phyloP scores from a whole-genome alignment of 2,329 filamentous ascomycete genomes.

The Macroventuria anomochaeta region DNA sequence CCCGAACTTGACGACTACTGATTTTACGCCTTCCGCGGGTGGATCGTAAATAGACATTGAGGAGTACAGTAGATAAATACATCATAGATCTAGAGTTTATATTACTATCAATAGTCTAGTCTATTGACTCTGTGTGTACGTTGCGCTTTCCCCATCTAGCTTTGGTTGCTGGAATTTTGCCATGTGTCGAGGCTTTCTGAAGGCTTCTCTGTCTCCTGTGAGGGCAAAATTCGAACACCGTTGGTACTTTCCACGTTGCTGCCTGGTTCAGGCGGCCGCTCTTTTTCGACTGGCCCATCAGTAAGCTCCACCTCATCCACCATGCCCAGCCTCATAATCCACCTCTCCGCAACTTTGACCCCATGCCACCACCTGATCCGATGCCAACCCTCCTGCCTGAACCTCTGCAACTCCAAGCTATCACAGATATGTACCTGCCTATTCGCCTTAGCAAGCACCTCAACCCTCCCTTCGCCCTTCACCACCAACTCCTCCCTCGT shows the following conservation, averaged over 20 bases:
- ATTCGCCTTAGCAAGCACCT: slow-evolving; percentile 15
- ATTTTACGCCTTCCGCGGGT: slow-evolving; percentile 35
- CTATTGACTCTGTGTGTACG: neutral
- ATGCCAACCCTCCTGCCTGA: slow-evolving; percentile 22
- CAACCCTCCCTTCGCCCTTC: slow-evolving; percentile 2
- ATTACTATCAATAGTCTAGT: neutral
- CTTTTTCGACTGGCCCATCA: neutral
- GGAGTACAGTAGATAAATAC: too few relatives aligned
- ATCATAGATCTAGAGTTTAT: neutral
- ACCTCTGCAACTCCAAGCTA: slow-evolving; percentile 26
- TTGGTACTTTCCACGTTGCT: neutral
- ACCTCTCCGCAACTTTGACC: slow-evolving; percentile 26
- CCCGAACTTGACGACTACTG: slow-evolving; percentile 45
- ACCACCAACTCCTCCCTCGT: neutral
- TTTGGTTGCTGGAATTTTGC: neutral
- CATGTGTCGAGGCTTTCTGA: too few relatives aligned
- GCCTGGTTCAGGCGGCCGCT: neutral
- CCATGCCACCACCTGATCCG: slow-evolving; percentile 28
- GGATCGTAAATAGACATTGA: neutral
- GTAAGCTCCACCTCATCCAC: neutral
- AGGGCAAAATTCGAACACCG: neutral
- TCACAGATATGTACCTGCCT: slow-evolving; percentile 26
- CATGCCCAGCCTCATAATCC: slow-evolving; percentile 14
- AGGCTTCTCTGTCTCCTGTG: neutral
- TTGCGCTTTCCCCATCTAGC: neutral